Evolutionary conservation across 768 basidiomycete species (phyloP).

Genomic region (Rhizopogon roseolus): DNA sequence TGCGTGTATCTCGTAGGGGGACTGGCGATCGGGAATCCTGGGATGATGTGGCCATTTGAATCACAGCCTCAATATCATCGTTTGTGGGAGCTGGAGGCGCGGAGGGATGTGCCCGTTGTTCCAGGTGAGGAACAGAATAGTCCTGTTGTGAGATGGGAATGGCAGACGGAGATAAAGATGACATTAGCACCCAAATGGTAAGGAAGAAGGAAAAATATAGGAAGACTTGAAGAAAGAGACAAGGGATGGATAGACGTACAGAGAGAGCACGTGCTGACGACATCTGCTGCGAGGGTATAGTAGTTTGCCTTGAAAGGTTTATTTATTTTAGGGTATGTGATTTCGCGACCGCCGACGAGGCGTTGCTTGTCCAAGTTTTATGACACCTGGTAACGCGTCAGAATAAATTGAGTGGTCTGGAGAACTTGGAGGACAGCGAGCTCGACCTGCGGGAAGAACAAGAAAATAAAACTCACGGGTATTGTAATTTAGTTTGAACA

Average conservation of each 20-base stretch:
- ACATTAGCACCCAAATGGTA: background rate
- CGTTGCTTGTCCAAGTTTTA: background rate
- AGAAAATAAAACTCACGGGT: background rate
- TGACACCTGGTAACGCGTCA: background rate
- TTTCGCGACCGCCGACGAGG: background rate
- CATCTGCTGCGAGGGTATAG: constrained; percentile 11
- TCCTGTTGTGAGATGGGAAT: constrained; percentile 8
- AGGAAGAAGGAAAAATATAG: background rate
- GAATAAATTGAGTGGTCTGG: background rate
- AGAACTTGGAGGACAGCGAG: background rate
- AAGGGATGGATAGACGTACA: constrained; percentile 4
- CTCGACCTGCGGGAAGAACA: constrained; percentile 4
- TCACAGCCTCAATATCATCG: constrained; percentile 90
- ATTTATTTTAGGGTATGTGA: constrained; percentile 7
- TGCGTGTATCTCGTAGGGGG: constrained; percentile 78
- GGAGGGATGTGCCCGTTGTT: constrained; percentile 1
- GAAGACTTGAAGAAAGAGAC: background rate
- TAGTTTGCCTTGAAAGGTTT: background rate
- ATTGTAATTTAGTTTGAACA: background rate
- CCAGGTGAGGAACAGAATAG: background rate
- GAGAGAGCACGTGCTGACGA: constrained; percentile 4
- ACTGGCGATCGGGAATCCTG: constrained; percentile 37
- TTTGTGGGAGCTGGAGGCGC: constrained; percentile 42
- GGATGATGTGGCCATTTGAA: constrained; percentile 82
- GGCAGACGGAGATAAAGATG: background rate